Evolutionary conservation across 345 rosid species (phyloP), one percentile per base, ranked within the genome.

Genomic region (Gossypium anomalum): DNA sequence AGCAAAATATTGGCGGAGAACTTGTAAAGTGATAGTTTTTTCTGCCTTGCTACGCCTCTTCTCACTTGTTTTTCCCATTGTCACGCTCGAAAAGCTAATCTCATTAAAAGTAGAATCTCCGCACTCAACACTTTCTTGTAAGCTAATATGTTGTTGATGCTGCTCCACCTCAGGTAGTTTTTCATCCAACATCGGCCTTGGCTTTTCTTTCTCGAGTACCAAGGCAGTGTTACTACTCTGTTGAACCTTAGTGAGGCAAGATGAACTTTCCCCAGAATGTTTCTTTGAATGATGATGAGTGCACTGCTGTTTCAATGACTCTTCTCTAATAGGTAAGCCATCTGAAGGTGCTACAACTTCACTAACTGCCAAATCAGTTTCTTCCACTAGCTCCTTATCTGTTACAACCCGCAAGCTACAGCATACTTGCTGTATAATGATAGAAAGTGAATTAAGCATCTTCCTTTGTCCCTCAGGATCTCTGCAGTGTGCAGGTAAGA

Each of bases 1-100:
- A 3, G 99, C 80, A 55, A 95, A 95, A 76, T 95, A 87, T 61
- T 89, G 90, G 62, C 82, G 84, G 52, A 92, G 91, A 80, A 89
- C 96, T 79, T 92, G 87, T 84, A 91, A 81, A 70, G 91, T 87
- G 77, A 92, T 91, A 19, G 78, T 80, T 79, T 89, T 95, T 75
- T 95, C 96, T 8, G 87, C 82, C 83, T 87, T 95, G 53, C 85
- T 76, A 59, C 89, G 94, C 69, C 81, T 89, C 79, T 83, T 91
- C 75, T 85, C 93, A 11, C 86, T 80, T 65, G 78, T 75, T 75
- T 82, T 87, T 44, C 78, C 71, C 66, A 70, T 71, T 45, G 59
- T 72, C 9, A 77, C 76, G 60, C 83, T 82, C 9, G 87, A 69
- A 78, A 82, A 81, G 78, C 84, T 82, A 73, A 81, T 84, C 80